These are phyloP conservation scores for Phytomonas francai DNA, from an alignment of 208 protist species.

Conservation along the genomic window DNA sequence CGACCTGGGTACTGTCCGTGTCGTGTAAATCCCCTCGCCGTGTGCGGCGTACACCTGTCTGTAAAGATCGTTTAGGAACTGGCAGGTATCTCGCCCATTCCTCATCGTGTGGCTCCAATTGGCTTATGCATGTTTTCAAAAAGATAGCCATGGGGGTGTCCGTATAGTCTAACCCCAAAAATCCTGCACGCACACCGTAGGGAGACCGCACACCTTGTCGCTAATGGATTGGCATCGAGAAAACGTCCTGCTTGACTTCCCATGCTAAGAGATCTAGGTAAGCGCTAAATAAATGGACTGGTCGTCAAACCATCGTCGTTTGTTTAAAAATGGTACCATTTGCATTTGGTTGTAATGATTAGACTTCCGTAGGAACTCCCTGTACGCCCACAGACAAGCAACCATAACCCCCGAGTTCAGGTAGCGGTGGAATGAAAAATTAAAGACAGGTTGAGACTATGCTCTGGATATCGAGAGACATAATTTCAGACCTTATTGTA, in stretches of 20 bases:
- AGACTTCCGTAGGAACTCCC: too few species aligned
- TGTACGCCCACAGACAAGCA: too few species aligned
- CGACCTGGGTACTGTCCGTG: not conserved
- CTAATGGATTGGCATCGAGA: not conserved
- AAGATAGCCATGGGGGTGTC: not conserved
- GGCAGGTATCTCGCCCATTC: not conserved
- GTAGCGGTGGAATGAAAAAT: not conserved
- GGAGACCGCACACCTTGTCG: not conserved
- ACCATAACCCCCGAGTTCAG: too few species aligned
- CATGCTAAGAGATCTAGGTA: not conserved
- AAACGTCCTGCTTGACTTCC: conserved; percentile 1
- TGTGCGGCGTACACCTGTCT: too few species aligned
- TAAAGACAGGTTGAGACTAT: too few species aligned
- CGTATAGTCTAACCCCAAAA: not conserved
- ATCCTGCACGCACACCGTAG: not conserved
- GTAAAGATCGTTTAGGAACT: not conserved
- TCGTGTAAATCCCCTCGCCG: too few species aligned
- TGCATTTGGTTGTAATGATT: too few species aligned
- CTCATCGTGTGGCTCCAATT: not conserved
- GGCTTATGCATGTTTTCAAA: not conserved
- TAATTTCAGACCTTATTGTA: not conserved
- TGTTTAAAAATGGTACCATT: too few species aligned
- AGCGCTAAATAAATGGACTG: too few species aligned
- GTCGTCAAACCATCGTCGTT: too few species aligned
- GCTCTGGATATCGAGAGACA: not conserved